phyloP scores from a whole-genome alignment of 768 basidiomycete genomes.

The Leccinum rimulosum region DNA sequence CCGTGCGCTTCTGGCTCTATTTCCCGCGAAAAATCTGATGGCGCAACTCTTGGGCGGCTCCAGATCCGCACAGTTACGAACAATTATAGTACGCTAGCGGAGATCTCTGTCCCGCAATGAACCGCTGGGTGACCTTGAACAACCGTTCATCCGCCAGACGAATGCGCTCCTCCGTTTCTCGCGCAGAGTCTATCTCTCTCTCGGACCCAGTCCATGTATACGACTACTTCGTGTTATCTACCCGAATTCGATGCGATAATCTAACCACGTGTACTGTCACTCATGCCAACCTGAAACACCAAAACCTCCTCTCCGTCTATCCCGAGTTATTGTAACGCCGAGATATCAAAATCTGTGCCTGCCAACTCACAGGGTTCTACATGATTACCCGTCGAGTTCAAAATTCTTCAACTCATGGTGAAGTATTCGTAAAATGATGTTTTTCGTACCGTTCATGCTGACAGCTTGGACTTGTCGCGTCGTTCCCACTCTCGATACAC shows the following conservation, averaged over 20 bases:
- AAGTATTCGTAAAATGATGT: neutral
- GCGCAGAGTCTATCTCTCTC: neutral
- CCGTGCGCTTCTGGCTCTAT: neutral
- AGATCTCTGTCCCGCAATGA: neutral
- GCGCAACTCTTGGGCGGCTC: neutral
- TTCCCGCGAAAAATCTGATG: neutral
- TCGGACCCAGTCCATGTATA: neutral
- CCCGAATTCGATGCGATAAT: neutral
- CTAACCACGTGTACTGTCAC: neutral
- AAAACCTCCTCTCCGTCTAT: neutral
- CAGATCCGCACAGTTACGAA: neutral
- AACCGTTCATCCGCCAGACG: neutral
- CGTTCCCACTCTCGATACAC: neutral
- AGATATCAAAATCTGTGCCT: neutral
- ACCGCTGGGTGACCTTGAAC: neutral
- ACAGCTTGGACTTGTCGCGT: neutral
- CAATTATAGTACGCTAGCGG: neutral
- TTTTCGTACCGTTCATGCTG: neutral
- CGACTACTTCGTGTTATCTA: neutral
- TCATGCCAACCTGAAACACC: neutral
- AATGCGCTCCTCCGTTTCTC: neutral
- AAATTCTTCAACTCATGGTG: neutral
- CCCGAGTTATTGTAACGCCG: neutral
- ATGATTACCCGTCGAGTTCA: neutral
- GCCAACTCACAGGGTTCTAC: neutral